These are phyloP conservation scores for Colletotrichum sp. DNA, from an alignment of 2,329 filamentous ascomycete species.

Conservation along the genomic window DNA sequence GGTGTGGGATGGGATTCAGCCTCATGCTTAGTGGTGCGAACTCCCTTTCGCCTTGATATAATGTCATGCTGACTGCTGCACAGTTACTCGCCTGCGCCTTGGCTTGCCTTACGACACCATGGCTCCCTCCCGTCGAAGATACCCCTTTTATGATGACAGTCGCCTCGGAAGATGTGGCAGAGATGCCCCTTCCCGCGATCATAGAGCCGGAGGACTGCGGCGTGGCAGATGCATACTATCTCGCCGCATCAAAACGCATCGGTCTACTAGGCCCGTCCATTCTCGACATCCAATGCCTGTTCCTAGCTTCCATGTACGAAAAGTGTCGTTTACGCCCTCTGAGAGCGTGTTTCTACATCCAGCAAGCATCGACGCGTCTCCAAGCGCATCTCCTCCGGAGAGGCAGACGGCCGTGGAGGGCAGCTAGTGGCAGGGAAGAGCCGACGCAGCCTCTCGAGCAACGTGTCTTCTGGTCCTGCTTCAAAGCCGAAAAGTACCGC, in stretches of 20 bases:
- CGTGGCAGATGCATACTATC: slow-evolving; percentile 24
- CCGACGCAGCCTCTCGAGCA: slow-evolving; percentile 6
- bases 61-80: background rate
- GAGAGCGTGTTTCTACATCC: slow-evolving; percentile 25
- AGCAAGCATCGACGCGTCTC: slow-evolving; percentile 22
- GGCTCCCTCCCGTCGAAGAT: background rate
- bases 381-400: background rate
- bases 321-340: slow-evolving; percentile 25
- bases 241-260: slow-evolving; percentile 25
- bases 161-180: background rate
- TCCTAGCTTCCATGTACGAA: slow-evolving; percentile 25
- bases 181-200: background rate
- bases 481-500: slow-evolving; percentile 24
- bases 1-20: slow-evolving; percentile 23
- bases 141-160: background rate
- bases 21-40: slow-evolving; percentile 25
- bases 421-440: background rate
- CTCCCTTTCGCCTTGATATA: background rate
- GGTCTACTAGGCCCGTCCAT: slow-evolving; percentile 24
- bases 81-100: slow-evolving; percentile 17
- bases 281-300: slow-evolving; percentile 29
- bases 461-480: slow-evolving; percentile 26
- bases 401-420: background rate
- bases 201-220: background rate
- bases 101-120: background rate